These are phyloP conservation scores for Prosopis cineraria DNA, from an alignment of 306 rosid genomes.

Conservation along the genomic window DNA sequence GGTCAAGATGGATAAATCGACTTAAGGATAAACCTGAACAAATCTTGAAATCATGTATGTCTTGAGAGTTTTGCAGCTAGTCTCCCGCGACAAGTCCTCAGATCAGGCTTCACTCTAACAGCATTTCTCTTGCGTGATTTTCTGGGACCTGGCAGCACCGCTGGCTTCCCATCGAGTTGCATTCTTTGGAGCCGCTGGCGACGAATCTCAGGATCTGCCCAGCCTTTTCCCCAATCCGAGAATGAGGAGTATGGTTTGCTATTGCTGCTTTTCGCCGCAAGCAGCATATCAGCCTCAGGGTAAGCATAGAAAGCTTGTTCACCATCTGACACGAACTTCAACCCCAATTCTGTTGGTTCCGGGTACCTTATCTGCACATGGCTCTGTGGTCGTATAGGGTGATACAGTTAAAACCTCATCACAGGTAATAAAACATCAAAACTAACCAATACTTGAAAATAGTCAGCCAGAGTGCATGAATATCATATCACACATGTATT, in stretches of 20 bases:
- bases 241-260: conserved; percentile 64
- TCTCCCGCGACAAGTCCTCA: conserved; percentile 67
- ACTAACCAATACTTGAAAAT: not conserved
- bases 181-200: conserved; percentile 69
- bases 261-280: conserved; percentile 47
- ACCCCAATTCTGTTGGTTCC: conserved; percentile 69
- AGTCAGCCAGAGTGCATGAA: conserved; percentile 8
- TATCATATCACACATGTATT: not conserved
- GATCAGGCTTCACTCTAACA: conserved; percentile 38
- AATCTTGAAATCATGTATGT: conserved; percentile 26
- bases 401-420: conserved; percentile 22
- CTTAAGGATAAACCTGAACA: not conserved
- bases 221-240: conserved; percentile 88
- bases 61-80: conserved; percentile 60
- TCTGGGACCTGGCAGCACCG: conserved; percentile 37
- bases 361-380: conserved; percentile 80
- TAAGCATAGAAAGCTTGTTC: conserved; percentile 57
- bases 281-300: conserved; percentile 94
- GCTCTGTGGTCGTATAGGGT: conserved; percentile 46
- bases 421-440: conserved; percentile 21
- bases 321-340: conserved; percentile 50
- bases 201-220: conserved; percentile 97
- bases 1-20: not conserved
- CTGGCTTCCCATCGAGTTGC: conserved; percentile 39
- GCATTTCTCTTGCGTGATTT: conserved; percentile 47